Evolutionary conservation across 2,329 filamentous ascomycete species (phyloP), one percentile per base, ranked within the genome.

Genomic region (Fusarium equiseti): DNA sequence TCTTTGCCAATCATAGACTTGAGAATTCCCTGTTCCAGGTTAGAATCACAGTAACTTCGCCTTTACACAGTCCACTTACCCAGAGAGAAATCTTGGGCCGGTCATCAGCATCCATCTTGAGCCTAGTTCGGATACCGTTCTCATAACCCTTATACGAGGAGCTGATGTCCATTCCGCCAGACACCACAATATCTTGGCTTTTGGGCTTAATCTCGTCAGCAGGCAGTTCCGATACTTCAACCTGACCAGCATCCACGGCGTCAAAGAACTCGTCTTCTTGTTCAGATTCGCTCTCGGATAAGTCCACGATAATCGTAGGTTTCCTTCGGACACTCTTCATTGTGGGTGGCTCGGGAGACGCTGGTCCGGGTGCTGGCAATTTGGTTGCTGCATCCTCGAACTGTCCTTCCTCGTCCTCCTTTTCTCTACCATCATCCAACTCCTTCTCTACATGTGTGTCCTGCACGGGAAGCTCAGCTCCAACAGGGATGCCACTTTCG

Each of bases 1-100:
- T 99, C 96, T 80, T 99, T 98, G 70, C 96, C 96, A 81, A 99
- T 97, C 96, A 99, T 98, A 24, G 95, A 98, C 83, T 98, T 99
- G 70, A 99, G 84, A 74, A 99, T 98, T 72, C 92, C 92, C 95
- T 98, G 71, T 29, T 49, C 40, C 15, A 12, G 43, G 69, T 80
- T 68, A 80, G 77, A 40, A 52, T 45, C 13, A 20, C 4, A 29
- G 9, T 26, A 10, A 29, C 16, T 15, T 16, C 13, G 10, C 8
- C 11, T 10, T 11, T 13, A 22, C 27, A 8, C 24, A 43, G 32
- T 24, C 11, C 46, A 83, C 91, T 82, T 88, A 97, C 95, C 96
- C 96, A 99, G 45, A 99, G 89, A 31, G 92, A 96, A 66, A 98
- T 93, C 84, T 95, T 98, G 1, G 96, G 96, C 75, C 96, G 86